Evolutionary conservation across 129 eudicot species (phyloP), one percentile per base, ranked within the genome.

Genomic region (Apium graveolens): DNA sequence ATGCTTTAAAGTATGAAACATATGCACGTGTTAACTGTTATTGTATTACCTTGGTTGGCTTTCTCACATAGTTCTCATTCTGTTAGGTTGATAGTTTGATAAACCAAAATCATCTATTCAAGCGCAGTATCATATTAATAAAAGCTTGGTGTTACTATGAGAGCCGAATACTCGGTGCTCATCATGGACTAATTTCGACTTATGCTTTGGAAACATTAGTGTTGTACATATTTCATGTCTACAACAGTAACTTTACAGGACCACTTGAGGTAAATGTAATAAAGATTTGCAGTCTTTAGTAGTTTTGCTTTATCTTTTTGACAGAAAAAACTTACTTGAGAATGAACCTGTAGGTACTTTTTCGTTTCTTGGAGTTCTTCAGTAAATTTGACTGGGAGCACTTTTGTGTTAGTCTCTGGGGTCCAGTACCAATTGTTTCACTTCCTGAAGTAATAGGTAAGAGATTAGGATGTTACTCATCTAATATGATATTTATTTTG

Each of bases 91-190:
- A 82, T 78, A 78, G 55, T 57, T 70, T 78, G 82, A 79, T 83
- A 83, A 76, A 46, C 68, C 83, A 83, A 79, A 76, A 84, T 71
- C 86, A 80, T 80, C 55, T 84, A 41, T 80, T 80, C 77, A 83
- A 83, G 74, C 83, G 83, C 41, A 84, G 83, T 81, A 60, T 80
- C 46, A 80, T 80, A 80, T 76, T 84, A 73, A 84, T 84, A 76
- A 84, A 84, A 78, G 86, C 86, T 44, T 84, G 86, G 86, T 84
- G 86, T 41, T 84, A 84, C 32, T 84, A 84, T 60, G 81, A 84
- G 75, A 84, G 86, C 46, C 83, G 86, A 51, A 57, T 84, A 38
- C 78, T 84, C 65, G 86, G 83, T 21, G 86, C 86, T 80, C 83
- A 84, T 84, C 86, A 80, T 76, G 86, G 83, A 44, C 79, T 84